Evolutionary conservation across 106 monocot species (phyloP).

Genomic region (Phalaenopsis equestris): DNA sequence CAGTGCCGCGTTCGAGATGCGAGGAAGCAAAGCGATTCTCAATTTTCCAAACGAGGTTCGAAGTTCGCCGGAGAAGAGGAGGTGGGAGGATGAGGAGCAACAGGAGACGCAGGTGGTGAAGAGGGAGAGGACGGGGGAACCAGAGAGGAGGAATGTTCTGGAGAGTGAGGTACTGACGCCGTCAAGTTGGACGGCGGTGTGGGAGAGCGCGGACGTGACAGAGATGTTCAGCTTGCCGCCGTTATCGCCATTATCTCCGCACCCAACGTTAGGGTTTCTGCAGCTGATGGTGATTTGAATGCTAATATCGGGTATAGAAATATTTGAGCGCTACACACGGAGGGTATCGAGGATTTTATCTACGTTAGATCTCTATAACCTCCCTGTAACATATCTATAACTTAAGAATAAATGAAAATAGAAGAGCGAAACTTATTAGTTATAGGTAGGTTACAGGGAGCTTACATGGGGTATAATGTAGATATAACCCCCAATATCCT

Average conservation of each 20-base stretch:
- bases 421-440: no score
- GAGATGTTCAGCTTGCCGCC: slow-evolving; percentile 29
- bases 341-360: no score
- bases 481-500: no score
- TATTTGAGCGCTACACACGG: no score
- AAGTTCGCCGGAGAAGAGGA: not conserved
- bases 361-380: no score
- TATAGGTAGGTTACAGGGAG: no score
- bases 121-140: slow-evolving; percentile 19
- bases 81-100: slow-evolving; percentile 4
- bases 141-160: not conserved
- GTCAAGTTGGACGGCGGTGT: slow-evolving; percentile 21
- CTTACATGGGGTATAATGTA: no score
- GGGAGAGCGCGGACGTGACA: slow-evolving; percentile 13
- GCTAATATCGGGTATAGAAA: no score
- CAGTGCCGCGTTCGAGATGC: slow-evolving; percentile 59
- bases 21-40: slow-evolving; percentile 69
- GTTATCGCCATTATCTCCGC: slow-evolving; percentile 44
- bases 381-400: no score
- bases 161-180: slow-evolving; percentile 16
- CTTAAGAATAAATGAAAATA: no score
- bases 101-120: slow-evolving; percentile 1
- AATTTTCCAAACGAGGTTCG: slow-evolving; percentile 75
- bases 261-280: slow-evolving; percentile 30
- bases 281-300: slow-evolving; percentile 23